Percentiles rank a stretch among this genome's conserved stretches.
Conservation (phyloP, 192 early-diverging fungal genomes). For the Coemansia nantahalensis region DNA sequence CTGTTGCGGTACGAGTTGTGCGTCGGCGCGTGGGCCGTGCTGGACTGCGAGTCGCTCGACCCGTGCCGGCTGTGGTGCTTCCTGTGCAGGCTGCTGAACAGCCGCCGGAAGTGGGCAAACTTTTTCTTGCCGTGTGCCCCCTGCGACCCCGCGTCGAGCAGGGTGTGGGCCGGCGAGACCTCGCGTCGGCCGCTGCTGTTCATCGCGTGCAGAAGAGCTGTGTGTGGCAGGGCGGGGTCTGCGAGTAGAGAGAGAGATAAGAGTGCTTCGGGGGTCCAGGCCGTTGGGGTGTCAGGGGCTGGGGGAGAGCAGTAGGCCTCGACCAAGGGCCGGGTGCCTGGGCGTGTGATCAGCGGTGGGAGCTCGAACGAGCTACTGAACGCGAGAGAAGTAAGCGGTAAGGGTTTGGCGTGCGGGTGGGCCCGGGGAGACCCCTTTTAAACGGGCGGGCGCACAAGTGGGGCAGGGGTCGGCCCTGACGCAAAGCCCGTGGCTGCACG, state of each 20-base stretch:
- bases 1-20: neutral
- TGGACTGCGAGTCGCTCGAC: slow-evolving; percentile 16
- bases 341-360: too few relatives aligned
- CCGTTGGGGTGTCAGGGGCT: too few relatives aligned
- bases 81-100: slow-evolving; percentile 49
- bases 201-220: slow-evolving; percentile 6
- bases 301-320: too few relatives aligned
- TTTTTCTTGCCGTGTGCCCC: slow-evolving; percentile 49
- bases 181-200: slow-evolving; percentile 30
- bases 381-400: too few relatives aligned
- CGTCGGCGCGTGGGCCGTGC: neutral
- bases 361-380: too few relatives aligned
- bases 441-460: too few relatives aligned
- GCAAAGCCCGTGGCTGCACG: too few relatives aligned
- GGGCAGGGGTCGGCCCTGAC: too few relatives aligned
- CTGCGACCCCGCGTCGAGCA: slow-evolving; percentile 23
- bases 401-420: too few relatives aligned
- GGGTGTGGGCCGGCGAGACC: slow-evolving; percentile 44
- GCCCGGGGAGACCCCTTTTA: too few relatives aligned
- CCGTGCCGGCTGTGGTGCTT: slow-evolving; percentile 31
- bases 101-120: slow-evolving; percentile 53
- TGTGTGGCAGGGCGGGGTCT: neutral
- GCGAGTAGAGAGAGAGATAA: neutral
- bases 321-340: too few relatives aligned
- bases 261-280: too few relatives aligned